phyloP scores from a whole-genome alignment of 2,329 filamentous ascomycete genomes.

The Colletotrichum nymphaeae region DNA sequence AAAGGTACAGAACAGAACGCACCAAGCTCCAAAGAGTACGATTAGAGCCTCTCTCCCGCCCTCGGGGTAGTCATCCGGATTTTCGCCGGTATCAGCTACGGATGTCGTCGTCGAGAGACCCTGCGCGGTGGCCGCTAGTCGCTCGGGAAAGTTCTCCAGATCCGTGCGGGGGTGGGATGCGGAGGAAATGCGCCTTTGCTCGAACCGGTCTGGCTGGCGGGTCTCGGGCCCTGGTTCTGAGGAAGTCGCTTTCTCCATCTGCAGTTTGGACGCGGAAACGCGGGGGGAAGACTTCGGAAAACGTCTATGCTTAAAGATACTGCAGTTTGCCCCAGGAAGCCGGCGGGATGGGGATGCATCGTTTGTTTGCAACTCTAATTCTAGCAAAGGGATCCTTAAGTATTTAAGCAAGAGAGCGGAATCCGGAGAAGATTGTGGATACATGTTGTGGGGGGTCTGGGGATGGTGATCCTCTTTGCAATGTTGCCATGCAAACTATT shows the following conservation, averaged over 20 bases:
- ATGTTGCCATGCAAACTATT: not conserved
- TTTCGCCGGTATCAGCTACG: constrained; percentile 39
- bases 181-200: not conserved
- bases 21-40: constrained; percentile 61
- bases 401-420: not conserved
- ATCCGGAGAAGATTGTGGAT: constrained; percentile 1
- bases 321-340: not conserved
- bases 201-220: not conserved
- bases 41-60: constrained; percentile 68
- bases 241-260: constrained; percentile 9
- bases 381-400: constrained; percentile 1
- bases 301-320: not conserved
- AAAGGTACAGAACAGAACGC: constrained; percentile 56
- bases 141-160: constrained; percentile 32
- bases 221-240: not conserved
- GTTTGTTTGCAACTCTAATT: not conserved
- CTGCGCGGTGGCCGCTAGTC: not conserved
- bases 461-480: constrained; percentile 6
- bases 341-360: not conserved
- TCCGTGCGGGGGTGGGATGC: not conserved
- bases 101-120: constrained; percentile 28
- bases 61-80: constrained; percentile 62
- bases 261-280: not conserved
- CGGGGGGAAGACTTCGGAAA: not conserved
- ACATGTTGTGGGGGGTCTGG: constrained; percentile 4